Conservation (phyloP, 345 rosid species). For the Nasturtium officinale region DNA sequence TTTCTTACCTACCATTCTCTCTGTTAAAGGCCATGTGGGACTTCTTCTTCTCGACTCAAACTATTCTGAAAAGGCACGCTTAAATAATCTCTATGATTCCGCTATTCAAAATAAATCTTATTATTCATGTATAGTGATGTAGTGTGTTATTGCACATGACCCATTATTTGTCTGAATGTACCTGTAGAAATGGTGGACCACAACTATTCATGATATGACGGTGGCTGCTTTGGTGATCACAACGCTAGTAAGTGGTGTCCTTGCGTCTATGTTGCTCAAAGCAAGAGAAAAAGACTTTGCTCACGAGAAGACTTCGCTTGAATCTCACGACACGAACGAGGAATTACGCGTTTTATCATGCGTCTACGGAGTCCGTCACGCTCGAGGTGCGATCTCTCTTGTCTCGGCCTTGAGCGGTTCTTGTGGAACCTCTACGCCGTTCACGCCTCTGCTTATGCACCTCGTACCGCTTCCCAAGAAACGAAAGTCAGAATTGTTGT, state of each 20-base stretch:
- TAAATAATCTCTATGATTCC: not conserved
- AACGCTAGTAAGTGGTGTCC: conserved; percentile 62
- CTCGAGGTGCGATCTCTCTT: conserved; percentile 59
- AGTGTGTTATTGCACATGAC: conserved; percentile 17
- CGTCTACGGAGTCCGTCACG: conserved; percentile 68
- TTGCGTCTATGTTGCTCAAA: conserved; percentile 54
- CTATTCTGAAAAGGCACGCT: conserved; percentile 27
- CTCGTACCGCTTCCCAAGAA: conserved; percentile 79
- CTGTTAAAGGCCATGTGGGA: conserved; percentile 75
- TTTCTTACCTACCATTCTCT: conserved; percentile 60
- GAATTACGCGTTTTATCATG: conserved; percentile 74
- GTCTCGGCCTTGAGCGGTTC: conserved; percentile 57
- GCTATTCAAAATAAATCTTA: not conserved
- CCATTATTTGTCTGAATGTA: conserved; percentile 12
- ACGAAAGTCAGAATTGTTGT: conserved; percentile 52
- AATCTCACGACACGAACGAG: conserved; percentile 49
- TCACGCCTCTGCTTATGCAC: conserved; percentile 69
- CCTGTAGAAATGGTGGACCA: conserved; percentile 50
- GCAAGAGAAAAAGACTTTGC: conserved; percentile 50
- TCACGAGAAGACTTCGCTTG: conserved; percentile 53
- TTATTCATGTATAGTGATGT: not conserved
- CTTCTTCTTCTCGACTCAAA: conserved; percentile 50
- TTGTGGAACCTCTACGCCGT: conserved; percentile 40
- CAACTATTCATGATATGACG: conserved; percentile 53
- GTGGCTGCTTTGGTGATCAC: conserved; percentile 59